Evolutionary conservation across 306 rosid species (phyloP).

Genomic region (Hippophae rhamnoides): DNA sequence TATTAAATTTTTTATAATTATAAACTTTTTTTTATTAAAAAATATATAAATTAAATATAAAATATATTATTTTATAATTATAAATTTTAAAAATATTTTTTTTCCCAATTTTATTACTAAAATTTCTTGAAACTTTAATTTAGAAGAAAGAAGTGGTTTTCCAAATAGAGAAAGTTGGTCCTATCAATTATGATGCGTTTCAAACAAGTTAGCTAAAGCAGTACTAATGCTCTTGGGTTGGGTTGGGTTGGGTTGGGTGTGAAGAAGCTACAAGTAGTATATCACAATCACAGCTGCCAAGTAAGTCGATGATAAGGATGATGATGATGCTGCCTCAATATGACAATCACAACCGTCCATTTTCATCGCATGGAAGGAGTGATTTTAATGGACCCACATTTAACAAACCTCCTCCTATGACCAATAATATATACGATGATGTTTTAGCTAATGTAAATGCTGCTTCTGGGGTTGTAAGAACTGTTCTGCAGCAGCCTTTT

Average conservation of each 20-base stretch:
- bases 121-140: no score
- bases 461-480: conserved; percentile 22
- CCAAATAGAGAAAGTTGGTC: conserved; percentile 19
- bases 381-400: conserved; percentile 48
- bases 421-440: conserved; percentile 23
- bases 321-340: conserved; percentile 20
- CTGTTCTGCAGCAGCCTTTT: conserved; percentile 54
- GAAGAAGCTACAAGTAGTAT: conserved; percentile 14
- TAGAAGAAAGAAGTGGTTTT: conserved; percentile 3
- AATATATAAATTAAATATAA: no score
- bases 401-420: conserved; percentile 16
- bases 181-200: conserved; percentile 10
- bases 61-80: background rate
- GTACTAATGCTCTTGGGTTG: conserved; percentile 16
- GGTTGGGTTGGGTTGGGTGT: conserved; percentile 26
- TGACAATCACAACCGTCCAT: conserved; percentile 48
- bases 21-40: no score
- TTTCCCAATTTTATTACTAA: no score
- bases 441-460: conserved; percentile 8
- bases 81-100: background rate
- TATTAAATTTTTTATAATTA: no score
- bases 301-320: conserved; percentile 30
- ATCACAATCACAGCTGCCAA: conserved; percentile 23
- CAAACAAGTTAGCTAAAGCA: conserved; percentile 23
- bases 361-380: conserved; percentile 17